Conservation (phyloP, 2,329 filamentous ascomycete species). For the Lasiodiplodia citricola region DNA sequence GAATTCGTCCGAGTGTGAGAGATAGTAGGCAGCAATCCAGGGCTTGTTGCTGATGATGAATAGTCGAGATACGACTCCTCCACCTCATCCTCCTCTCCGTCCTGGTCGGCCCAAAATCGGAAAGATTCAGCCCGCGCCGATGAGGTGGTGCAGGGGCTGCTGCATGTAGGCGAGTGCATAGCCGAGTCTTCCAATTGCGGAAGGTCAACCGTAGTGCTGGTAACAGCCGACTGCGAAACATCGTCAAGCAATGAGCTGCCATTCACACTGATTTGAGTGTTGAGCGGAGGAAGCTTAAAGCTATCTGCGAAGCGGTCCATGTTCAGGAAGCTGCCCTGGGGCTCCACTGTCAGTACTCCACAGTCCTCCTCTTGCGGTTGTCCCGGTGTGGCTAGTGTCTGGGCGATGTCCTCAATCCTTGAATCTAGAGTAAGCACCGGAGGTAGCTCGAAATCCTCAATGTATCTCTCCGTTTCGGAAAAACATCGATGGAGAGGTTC, state of each 20-base stretch:
- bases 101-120: constrained; percentile 5
- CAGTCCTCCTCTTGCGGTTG: not conserved
- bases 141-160: not conserved
- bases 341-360: not conserved
- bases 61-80: not conserved
- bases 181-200: constrained; percentile 8
- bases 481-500: constrained; percentile 6
- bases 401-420: not conserved
- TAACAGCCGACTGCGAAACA: not conserved
- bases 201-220: constrained; percentile 2
- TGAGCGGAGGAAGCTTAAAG: constrained; percentile 2
- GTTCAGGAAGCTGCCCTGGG: not conserved
- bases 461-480: constrained; percentile 1
- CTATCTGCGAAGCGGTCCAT: not conserved
- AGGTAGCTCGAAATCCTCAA: not conserved
- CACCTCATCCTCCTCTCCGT: not conserved
- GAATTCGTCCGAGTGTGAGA: constrained; percentile 3
- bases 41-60: constrained; percentile 3
- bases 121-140: constrained; percentile 5
- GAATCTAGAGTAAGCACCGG: not conserved
- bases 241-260: not conserved
- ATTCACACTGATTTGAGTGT: not conserved
- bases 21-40: not conserved
- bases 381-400: not conserved
- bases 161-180: constrained; percentile 4